phyloP scores from a whole-genome alignment of 345 rosid genomes.

The Rubroshorea leprosula region DNA sequence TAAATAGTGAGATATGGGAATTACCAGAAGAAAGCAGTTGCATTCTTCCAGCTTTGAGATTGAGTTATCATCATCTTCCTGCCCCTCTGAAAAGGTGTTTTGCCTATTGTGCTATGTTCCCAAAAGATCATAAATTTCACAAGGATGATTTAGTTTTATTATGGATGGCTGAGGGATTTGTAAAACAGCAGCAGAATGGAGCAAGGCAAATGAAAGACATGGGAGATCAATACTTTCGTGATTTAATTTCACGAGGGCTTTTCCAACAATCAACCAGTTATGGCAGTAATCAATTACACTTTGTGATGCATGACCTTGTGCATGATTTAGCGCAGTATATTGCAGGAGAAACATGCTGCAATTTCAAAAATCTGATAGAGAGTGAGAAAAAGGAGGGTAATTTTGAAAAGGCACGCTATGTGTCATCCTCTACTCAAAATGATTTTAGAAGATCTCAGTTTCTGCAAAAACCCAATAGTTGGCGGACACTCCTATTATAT shows the following conservation, averaged over 20 bases:
- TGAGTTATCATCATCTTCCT: too few species aligned
- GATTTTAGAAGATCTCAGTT: neutral
- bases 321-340: too few species aligned
- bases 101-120: too few species aligned
- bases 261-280: slow-evolving; percentile 9
- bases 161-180: slow-evolving; percentile 23
- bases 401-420: slow-evolving; percentile 11
- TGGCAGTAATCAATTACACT: neutral
- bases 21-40: too few species aligned
- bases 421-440: slow-evolving; percentile 2
- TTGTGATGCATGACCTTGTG: too few species aligned
- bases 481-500: slow-evolving; percentile 7
- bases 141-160: slow-evolving; percentile 12
- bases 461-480: neutral
- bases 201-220: neutral
- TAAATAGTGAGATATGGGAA: slow-evolving; percentile 16
- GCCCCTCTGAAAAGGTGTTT: too few species aligned
- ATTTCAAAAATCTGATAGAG: slow-evolving; percentile 8
- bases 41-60: too few species aligned
- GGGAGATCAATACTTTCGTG: slow-evolving; percentile 1
- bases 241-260: neutral
- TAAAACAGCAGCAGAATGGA: neutral
- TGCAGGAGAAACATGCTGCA: too few species aligned
- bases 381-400: neutral
- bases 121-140: slow-evolving; percentile 11